These are phyloP conservation scores for Talaromyces sp. DNA, from an alignment of 2,329 filamentous ascomycete genomes.

Conservation along the genomic window DNA sequence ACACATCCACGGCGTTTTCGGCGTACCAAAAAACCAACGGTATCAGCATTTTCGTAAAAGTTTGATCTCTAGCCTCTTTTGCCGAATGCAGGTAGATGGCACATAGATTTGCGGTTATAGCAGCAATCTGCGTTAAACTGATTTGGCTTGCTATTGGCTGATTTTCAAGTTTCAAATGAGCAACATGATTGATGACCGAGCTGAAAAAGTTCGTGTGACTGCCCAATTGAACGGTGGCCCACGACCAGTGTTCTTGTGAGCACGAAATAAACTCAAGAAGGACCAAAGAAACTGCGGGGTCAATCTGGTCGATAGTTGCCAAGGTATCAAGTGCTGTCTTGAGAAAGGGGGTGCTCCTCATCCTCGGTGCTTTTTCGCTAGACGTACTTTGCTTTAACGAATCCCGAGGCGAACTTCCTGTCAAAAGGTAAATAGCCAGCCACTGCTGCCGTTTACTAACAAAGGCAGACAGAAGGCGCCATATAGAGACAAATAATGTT, in stretches of 20 bases:
- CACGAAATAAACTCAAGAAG: slow-evolving; percentile 83
- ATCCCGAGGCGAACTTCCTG: slow-evolving; percentile 77
- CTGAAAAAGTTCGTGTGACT: slow-evolving; percentile 69
- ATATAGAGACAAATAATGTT: slow-evolving; percentile 63
- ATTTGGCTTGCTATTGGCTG: slow-evolving; percentile 44
- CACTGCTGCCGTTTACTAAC: slow-evolving; percentile 89
- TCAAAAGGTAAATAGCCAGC: slow-evolving; percentile 90
- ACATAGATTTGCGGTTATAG: slow-evolving; percentile 79
- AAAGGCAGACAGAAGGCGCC: slow-evolving; percentile 81
- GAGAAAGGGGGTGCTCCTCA: slow-evolving; percentile 63
- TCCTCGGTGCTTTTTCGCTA: slow-evolving; percentile 46
- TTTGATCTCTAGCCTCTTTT: slow-evolving; percentile 66
- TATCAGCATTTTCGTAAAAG: slow-evolving; percentile 66
- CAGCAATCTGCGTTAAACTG: slow-evolving; percentile 66
- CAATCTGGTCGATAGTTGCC: slow-evolving; percentile 58
- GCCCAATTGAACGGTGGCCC: slow-evolving; percentile 77
- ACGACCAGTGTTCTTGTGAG: slow-evolving; percentile 92
- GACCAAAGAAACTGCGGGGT: slow-evolving; percentile 62
- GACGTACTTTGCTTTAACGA: slow-evolving; percentile 49
- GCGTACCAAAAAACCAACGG: slow-evolving; percentile 74
- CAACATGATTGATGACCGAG: slow-evolving; percentile 65
- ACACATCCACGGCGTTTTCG: slow-evolving; percentile 70
- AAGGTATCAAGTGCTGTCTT: slow-evolving; percentile 68
- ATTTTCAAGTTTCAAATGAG: slow-evolving; percentile 52
- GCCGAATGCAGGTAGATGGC: slow-evolving; percentile 86